A percentile compares a stretch with the other conserved stretches of the same genome.
phyloP scores from a whole-genome alignment of 2,329 filamentous ascomycete genomes.

The Fusarium sp. region DNA sequence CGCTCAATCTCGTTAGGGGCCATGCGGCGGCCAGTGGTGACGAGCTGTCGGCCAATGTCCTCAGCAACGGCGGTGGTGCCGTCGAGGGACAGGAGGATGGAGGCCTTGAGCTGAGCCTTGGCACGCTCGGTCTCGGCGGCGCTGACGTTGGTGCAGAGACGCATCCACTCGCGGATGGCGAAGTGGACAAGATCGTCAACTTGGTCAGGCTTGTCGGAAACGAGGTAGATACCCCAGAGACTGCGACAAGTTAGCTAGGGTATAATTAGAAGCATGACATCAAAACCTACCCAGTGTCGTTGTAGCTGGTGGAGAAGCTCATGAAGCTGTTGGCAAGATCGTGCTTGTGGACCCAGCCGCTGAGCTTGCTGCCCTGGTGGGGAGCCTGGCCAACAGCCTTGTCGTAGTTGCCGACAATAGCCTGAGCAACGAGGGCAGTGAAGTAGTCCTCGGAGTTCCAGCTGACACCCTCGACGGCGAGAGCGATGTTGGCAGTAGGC shows the following conservation, averaged over 20 bases:
- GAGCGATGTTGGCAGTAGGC: constrained; percentile 95
- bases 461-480: constrained; percentile 98
- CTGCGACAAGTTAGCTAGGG: constrained; percentile 59
- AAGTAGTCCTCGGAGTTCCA: constrained; percentile 99
- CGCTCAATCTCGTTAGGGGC: constrained; percentile 94
- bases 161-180: constrained; percentile 97
- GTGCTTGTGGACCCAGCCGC: constrained; percentile 92
- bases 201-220: constrained; percentile 86
- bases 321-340: constrained; percentile 99
- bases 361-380: constrained; percentile 98
- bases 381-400: constrained; percentile 97
- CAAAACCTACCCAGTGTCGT: constrained; percentile 87
- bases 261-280: no score
- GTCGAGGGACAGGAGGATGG: constrained; percentile 95
- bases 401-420: constrained; percentile 99
- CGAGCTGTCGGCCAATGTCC: constrained; percentile 98
- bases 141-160: constrained; percentile 87
- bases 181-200: constrained; percentile 98
- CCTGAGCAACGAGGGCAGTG: constrained; percentile 95
- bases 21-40: constrained; percentile 95
- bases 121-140: constrained; percentile 95
- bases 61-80: constrained; percentile 97
- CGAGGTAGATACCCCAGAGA: constrained; percentile 99
- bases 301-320: constrained; percentile 99
- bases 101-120: constrained; percentile 99